Conservation (phyloP, 345 rosid species). For the Aurinia saxatilis region DNA sequence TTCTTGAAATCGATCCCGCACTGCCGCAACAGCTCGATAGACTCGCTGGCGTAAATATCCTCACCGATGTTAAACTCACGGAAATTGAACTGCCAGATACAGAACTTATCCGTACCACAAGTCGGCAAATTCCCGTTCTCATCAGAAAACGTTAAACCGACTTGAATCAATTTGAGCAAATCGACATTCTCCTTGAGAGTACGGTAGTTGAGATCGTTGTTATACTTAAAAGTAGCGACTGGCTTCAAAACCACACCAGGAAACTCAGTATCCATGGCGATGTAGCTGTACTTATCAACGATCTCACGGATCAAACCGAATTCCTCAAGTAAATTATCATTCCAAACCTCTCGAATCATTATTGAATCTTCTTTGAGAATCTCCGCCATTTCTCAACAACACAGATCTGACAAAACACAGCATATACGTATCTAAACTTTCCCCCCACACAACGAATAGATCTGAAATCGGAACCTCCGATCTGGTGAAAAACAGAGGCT, state of each 20-base stretch:
- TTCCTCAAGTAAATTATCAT: slow-evolving; percentile 69
- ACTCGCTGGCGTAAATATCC: slow-evolving; percentile 75
- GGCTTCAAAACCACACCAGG: slow-evolving; percentile 87
- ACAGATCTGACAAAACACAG: slow-evolving; percentile 47
- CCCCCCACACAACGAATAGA: slow-evolving; percentile 10
- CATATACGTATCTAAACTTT: slow-evolving; percentile 26
- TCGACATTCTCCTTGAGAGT: slow-evolving; percentile 82
- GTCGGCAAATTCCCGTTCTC: slow-evolving; percentile 73
- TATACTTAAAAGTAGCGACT: slow-evolving; percentile 65
- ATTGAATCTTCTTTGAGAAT: slow-evolving; percentile 55
- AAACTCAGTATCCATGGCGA: slow-evolving; percentile 93
- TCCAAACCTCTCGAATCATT: slow-evolving; percentile 83
- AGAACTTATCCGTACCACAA: slow-evolving; percentile 61
- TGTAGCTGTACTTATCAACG: slow-evolving; percentile 49
- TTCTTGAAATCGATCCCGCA: slow-evolving; percentile 81
- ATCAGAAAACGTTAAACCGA: slow-evolving; percentile 76
- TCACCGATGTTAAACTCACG: slow-evolving; percentile 68
- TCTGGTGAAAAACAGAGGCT: background rate
- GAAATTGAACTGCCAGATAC: slow-evolving; percentile 91
- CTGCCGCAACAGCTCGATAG: slow-evolving; percentile 65
- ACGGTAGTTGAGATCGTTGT: slow-evolving; percentile 66
- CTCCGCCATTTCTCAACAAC: slow-evolving; percentile 48
- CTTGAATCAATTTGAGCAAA: slow-evolving; percentile 73
- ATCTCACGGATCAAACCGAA: slow-evolving; percentile 71
- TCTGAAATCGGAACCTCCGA: slow-evolving; percentile 16